Percentiles rank a stretch among this genome's conserved stretches.
Conservation (phyloP, 805 yeast species). For the Naumovozyma castellii region DNA sequence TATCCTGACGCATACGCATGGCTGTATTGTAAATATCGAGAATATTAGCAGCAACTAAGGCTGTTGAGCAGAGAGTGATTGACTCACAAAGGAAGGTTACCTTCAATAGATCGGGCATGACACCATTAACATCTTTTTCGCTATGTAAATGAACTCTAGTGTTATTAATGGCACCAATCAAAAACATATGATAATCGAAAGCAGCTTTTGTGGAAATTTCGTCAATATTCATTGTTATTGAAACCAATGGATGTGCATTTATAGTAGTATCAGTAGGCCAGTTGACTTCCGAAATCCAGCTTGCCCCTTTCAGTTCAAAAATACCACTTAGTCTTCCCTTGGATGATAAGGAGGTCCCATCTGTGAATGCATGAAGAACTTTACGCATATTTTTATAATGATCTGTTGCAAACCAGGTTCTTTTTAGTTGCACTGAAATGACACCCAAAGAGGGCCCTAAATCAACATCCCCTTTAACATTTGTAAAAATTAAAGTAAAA, state of each 20-base stretch:
- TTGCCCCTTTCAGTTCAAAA: slow-evolving; percentile 40
- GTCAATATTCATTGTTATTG: slow-evolving; percentile 48
- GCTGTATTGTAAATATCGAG: slow-evolving; percentile 69
- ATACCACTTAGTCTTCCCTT: slow-evolving; percentile 77
- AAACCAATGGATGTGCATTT: slow-evolving; percentile 55
- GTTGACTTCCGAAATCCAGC: slow-evolving; percentile 54
- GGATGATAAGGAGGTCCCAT: slow-evolving; percentile 41
- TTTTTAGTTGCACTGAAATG: slow-evolving; percentile 43
- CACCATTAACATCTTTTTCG: slow-evolving; percentile 42
- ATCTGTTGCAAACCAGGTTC: slow-evolving; percentile 59
- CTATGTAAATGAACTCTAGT: slow-evolving; percentile 55
- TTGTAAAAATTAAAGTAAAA: slow-evolving; percentile 45
- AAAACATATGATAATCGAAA: slow-evolving; percentile 79
- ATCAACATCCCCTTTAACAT: slow-evolving; percentile 51
- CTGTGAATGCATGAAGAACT: slow-evolving; percentile 51
- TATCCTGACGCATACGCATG: slow-evolving; percentile 63
- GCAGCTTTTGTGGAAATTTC: slow-evolving; percentile 51
- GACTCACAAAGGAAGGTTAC: slow-evolving; percentile 42
- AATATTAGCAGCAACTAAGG: slow-evolving; percentile 75
- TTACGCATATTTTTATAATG: slow-evolving; percentile 67
- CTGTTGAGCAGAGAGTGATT: slow-evolving; percentile 60
- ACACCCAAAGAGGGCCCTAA: slow-evolving; percentile 80
- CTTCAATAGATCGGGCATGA: slow-evolving; percentile 51
- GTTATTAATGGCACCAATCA: slow-evolving; percentile 45
- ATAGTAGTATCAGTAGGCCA: slow-evolving; percentile 49